Conservation (phyloP, 805 yeast species). For the Hanseniaspora vineae region DNA sequence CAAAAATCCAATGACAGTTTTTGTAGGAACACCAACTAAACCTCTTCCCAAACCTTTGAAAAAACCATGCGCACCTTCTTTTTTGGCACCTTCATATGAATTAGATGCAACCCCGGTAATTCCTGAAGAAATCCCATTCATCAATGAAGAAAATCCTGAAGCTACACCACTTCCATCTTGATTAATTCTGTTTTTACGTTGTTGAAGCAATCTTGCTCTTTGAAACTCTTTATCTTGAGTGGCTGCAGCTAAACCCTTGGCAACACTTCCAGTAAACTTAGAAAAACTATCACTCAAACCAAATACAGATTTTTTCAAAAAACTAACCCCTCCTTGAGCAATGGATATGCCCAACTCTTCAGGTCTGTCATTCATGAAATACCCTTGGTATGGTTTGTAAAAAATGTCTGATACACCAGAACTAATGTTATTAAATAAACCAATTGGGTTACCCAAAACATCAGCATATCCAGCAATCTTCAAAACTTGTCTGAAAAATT, state of each 20-base stretch:
- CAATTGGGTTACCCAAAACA: slow-evolving; percentile 93
- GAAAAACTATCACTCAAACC: slow-evolving; percentile 92
- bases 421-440: slow-evolving; percentile 80
- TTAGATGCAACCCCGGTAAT: slow-evolving; percentile 80
- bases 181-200: slow-evolving; percentile 65
- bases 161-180: slow-evolving; percentile 80
- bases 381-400: slow-evolving; percentile 95
- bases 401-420: slow-evolving; percentile 95
- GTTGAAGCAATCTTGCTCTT: slow-evolving; percentile 60
- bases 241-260: slow-evolving; percentile 85
- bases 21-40: slow-evolving; percentile 88
- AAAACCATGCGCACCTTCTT: slow-evolving; percentile 85
- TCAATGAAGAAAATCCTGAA: slow-evolving; percentile 77
- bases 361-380: slow-evolving; percentile 86
- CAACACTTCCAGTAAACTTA: slow-evolving; percentile 83
- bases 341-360: slow-evolving; percentile 90
- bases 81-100: slow-evolving; percentile 81
- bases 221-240: slow-evolving; percentile 82
- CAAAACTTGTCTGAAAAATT: slow-evolving; percentile 82
- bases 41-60: slow-evolving; percentile 92
- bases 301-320: slow-evolving; percentile 86
- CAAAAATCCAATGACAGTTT: slow-evolving; percentile 88
- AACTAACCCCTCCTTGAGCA: slow-evolving; percentile 92
- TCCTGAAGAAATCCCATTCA: slow-evolving; percentile 80
- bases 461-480: slow-evolving; percentile 94